These are phyloP conservation scores for Salvia sclarea DNA, from an alignment of 305 asterid genomes.

Conservation along the genomic window DNA sequence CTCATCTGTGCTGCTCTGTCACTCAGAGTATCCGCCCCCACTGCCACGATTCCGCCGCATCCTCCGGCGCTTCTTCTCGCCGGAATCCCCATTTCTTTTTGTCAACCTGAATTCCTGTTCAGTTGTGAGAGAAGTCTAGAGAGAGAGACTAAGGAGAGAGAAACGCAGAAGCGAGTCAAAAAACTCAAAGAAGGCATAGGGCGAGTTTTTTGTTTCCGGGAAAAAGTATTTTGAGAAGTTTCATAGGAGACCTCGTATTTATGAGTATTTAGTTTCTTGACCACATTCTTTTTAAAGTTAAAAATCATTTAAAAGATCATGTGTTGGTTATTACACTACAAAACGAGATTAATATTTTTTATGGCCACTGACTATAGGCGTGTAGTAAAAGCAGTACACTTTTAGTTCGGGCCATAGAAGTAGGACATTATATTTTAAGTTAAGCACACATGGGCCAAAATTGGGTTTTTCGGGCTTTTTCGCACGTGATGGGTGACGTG, in stretches of 20 bases:
- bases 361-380: too few species aligned
- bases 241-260: slow-evolving; percentile 4
- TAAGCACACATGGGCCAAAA: too few species aligned
- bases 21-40: slow-evolving; percentile 63
- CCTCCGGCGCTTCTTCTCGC: slow-evolving; percentile 37
- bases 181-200: not conserved
- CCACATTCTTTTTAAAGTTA: not conserved
- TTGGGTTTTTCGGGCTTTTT: too few species aligned
- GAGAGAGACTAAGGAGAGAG: slow-evolving; percentile 25
- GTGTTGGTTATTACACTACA: too few species aligned
- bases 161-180: slow-evolving; percentile 36
- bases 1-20: slow-evolving; percentile 79
- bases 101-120: slow-evolving; percentile 19
- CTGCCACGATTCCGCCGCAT: slow-evolving; percentile 37
- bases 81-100: slow-evolving; percentile 61
- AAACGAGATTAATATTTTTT: too few species aligned
- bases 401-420: too few species aligned
- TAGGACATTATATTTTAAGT: too few species aligned
- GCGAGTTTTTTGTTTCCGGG: not conserved
- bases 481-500: too few species aligned
- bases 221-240: slow-evolving; percentile 16
- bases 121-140: slow-evolving; percentile 22
- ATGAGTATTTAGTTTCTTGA: not conserved
- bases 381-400: too few species aligned
- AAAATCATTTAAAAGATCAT: too few species aligned